Base-by-base conservation (phyloP, 2,329 filamentous ascomycete genomes). In the Calonectria pseudoturangicola region DNA sequence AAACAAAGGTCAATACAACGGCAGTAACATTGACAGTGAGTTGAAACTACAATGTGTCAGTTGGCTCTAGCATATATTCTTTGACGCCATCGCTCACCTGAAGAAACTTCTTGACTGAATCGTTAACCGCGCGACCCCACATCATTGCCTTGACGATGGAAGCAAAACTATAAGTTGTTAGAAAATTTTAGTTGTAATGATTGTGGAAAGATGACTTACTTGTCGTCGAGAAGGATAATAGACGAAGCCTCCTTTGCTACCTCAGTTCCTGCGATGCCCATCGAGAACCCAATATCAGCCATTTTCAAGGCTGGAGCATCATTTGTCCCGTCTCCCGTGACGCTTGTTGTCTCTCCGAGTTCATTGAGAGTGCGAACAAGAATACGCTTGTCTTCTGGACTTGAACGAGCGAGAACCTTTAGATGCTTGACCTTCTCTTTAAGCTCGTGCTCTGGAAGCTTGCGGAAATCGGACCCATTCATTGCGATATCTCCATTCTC, bases 401-500 rank as follows among this genome's bases (percentile, higher is more conserved):
- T 92, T 0, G 91, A 93, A 6, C 92, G 89, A 48, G 91, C 92
- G 21, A 93, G 84, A 2, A 93, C 91, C 76, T 92, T 90, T 2
- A 93, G 86, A 9, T 86, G 89, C 3, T 90, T 90, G 67, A 93
- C 90, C 66, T 90, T 85, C 12, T 87, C 84, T 72, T 91, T 86
- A 82, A 86, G 81, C 66, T 87, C 79, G 82, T 89, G 69, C 47
- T 92, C 91, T 1, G 83, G 81, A 33, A 86, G 83, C 88, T 89
- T 83, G 86, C 92, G 74, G 86, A 93, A 93, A 85, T 79, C 91
- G 81, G 73, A 81, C 0, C 85, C 85, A 51, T 86, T 84, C 84
- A 93, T 92, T 73, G 90, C 91, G 36, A 93, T 90, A 63, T 94
- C 94, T 76, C 94, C 96, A 75, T 95, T 79, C 2, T 83, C 82